phyloP scores from a whole-genome alignment of 164 flowering plant genomes.

The Vitis riparia region DNA sequence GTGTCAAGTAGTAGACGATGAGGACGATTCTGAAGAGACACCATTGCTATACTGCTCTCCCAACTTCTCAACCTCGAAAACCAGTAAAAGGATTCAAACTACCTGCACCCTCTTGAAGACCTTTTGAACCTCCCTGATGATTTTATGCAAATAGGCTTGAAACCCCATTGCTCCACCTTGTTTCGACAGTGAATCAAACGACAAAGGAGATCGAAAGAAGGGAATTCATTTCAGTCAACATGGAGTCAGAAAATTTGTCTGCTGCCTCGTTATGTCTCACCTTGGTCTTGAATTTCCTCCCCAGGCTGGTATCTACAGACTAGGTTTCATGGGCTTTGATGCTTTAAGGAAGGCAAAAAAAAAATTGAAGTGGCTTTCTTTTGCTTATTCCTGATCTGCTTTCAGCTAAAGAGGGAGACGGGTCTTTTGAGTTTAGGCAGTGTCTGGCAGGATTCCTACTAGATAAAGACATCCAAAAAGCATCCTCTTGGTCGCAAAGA shows the following conservation, averaged over 20 bases:
- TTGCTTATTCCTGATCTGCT: constrained; percentile 6
- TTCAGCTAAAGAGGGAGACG: constrained; percentile 1
- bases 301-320: background rate
- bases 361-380: too few relatives aligned
- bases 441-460: constrained; percentile 17
- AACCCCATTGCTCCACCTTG: constrained; percentile 7
- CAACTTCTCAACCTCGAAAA: background rate
- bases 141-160: constrained; percentile 6
- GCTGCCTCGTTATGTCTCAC: background rate
- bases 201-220: constrained; percentile 32
- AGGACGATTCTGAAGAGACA: constrained; percentile 4
- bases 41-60: background rate
- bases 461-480: constrained; percentile 19
- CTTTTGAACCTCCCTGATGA: background rate
- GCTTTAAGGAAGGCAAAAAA: too few relatives aligned
- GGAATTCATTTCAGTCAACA: constrained; percentile 23
- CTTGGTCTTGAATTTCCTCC: background rate
- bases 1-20: constrained; percentile 25
- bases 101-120: background rate
- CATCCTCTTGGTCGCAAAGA: constrained; percentile 25
- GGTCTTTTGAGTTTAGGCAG: constrained; percentile 10
- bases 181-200: constrained; percentile 22
- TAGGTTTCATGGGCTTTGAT: background rate
- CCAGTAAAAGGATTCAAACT: background rate
- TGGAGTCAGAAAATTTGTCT: background rate